Evolutionary conservation across 495 filamentous ascomycete species (phyloP).

Genomic region (Tuber aestivum): DNA sequence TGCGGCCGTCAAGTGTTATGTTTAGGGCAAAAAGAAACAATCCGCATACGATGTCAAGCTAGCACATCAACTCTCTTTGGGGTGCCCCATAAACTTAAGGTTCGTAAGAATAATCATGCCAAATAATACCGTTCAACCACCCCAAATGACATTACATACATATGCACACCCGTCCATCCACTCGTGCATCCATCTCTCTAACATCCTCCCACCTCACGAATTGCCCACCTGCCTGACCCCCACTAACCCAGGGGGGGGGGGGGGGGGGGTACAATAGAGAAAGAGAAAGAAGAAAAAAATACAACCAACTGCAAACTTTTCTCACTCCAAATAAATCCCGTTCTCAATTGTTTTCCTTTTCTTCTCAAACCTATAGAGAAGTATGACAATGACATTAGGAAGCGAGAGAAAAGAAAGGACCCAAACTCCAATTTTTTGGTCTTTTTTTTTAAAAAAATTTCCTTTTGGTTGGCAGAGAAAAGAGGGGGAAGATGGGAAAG

Average conservation of each 20-base stretch:
- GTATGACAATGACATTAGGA: not conserved
- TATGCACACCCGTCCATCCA: not conserved
- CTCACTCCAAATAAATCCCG: not conserved
- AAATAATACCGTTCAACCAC: not conserved
- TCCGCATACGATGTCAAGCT: not conserved
- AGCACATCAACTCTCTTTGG: not conserved
- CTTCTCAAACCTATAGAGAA: not conserved
- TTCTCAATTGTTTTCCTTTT: not conserved
- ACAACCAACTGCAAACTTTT: not conserved
- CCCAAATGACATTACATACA: slow-evolving; percentile 1
- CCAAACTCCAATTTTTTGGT: not conserved
- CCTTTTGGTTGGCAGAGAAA: not conserved
- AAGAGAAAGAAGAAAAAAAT: not conserved
- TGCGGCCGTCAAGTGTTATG: not conserved
- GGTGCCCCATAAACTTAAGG: not conserved
- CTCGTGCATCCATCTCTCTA: not conserved
- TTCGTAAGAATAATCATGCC: not conserved
- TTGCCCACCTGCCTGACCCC: not conserved
- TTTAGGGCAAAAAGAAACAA: not conserved
- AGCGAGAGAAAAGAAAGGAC: not conserved
- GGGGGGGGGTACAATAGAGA: too few relatives aligned
- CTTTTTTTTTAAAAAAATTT: not conserved
- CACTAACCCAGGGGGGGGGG: not conserved
- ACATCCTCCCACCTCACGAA: not conserved
- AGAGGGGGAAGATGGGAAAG: not conserved